Evolutionary conservation across 331 rosid genomes (phyloP).

Genomic region (Phaseolus coccineus): DNA sequence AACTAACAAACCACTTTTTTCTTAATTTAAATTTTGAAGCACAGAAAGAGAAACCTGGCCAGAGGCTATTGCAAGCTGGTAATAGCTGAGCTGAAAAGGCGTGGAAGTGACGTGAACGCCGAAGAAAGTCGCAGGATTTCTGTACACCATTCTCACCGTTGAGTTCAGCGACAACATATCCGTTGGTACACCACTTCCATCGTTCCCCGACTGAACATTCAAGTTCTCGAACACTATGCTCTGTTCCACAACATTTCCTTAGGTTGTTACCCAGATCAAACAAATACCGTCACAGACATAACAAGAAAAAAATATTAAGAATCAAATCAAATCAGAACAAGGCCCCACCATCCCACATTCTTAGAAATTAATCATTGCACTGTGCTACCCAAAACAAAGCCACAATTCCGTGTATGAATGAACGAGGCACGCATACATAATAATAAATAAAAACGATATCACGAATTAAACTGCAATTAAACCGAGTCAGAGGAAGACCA

Average conservation of each 20-base stretch:
- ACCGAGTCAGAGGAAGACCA: too few species aligned
- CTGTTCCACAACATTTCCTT: conserved; percentile 21
- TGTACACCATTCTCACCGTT: conserved; percentile 76
- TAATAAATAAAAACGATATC: neutral
- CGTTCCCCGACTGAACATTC: conserved; percentile 83
- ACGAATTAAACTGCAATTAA: neutral
- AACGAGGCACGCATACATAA: neutral
- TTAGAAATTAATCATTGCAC: neutral
- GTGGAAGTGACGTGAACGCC: conserved; percentile 86
- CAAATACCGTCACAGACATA: neutral
- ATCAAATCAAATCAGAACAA: neutral
- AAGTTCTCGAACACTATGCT: conserved; percentile 69
- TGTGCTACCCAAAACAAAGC: neutral
- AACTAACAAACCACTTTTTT: too few species aligned
- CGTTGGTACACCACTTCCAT: conserved; percentile 75
- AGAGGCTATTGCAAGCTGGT: conserved; percentile 74
- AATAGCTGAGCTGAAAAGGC: conserved; percentile 67
- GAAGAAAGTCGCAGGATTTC: conserved; percentile 84
- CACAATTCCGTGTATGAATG: neutral
- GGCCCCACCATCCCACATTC: neutral
- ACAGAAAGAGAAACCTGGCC: conserved; percentile 62
- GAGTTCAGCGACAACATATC: conserved; percentile 90
- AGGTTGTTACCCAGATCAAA: neutral
- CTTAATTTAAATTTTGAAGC: neutral
- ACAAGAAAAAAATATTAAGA: neutral